phyloP scores from a whole-genome alignment of 768 basidiomycete genomes.

The Pisolithus orientalis region DNA sequence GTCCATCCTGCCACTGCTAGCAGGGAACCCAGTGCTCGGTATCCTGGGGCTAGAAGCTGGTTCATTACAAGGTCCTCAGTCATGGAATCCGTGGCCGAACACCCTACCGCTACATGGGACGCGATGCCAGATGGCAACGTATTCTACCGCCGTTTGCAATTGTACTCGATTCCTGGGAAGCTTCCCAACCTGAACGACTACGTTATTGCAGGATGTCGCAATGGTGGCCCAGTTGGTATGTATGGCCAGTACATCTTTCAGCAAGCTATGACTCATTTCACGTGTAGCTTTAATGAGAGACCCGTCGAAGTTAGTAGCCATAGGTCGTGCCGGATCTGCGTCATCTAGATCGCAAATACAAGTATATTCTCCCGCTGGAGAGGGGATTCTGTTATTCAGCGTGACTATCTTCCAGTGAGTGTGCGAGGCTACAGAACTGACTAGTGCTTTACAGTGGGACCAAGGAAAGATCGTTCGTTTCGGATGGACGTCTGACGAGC shows the following conservation, averaged over 20 bases:
- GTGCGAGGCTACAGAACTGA: conserved; percentile 4
- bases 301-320: conserved; percentile 66
- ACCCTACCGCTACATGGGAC: conserved; percentile 84
- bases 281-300: conserved; percentile 81
- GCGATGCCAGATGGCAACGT: conserved; percentile 82
- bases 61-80: no score
- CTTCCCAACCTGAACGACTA: conserved; percentile 75
- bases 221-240: conserved; percentile 87
- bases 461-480: conserved; percentile 75
- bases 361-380: conserved; percentile 82
- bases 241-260: conserved; percentile 1
- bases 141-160: conserved; percentile 81
- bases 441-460: conserved; percentile 68
- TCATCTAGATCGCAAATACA: conserved; percentile 78
- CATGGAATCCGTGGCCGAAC: conserved; percentile 41
- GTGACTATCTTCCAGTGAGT: conserved; percentile 42
- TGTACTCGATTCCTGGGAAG: conserved; percentile 79
- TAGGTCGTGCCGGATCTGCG: conserved; percentile 51
- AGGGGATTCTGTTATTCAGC: conserved; percentile 59
- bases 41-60: no score
- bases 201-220: conserved; percentile 71
- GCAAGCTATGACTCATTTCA: conserved; percentile 1
- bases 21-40: no score
- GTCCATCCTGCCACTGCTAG: no score
- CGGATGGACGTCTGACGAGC: conserved; percentile 81